Evolutionary conservation across 169 alveolate genomes (phyloP).

Genomic region (Prorocentrum cordatum): DNA sequence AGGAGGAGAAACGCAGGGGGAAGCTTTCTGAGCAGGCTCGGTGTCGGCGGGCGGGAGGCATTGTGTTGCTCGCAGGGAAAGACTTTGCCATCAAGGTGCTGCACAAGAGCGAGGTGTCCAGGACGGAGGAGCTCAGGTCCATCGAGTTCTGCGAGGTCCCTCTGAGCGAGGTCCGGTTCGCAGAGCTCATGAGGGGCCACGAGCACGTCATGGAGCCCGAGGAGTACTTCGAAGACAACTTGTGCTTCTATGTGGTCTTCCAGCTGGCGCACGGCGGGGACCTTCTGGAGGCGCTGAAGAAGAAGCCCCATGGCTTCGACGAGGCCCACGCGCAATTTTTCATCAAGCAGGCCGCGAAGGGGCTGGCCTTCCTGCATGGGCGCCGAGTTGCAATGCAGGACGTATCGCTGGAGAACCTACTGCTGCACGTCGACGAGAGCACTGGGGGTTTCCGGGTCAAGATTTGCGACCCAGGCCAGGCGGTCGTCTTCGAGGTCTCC

Average conservation of each 20-base stretch:
- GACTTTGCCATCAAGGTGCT: conserved; percentile 15
- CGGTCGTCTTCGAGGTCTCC: not conserved
- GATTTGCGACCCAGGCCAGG: conserved; percentile 37
- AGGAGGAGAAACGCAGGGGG: not conserved
- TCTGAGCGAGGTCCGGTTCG: not conserved
- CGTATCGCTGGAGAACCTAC: conserved; percentile 19
- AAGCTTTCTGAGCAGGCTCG: no score
- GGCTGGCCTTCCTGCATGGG: not conserved
- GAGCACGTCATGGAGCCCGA: not conserved
- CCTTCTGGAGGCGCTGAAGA: conserved; percentile 7
- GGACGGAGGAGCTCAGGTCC: not conserved
- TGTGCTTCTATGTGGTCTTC: conserved; percentile 1
- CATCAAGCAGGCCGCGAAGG: not conserved
- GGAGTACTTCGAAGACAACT: conserved; percentile 10
- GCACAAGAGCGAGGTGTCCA: conserved; percentile 9
- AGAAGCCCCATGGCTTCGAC: not conserved
- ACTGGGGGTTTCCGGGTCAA: not conserved
- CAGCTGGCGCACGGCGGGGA: conserved; percentile 2
- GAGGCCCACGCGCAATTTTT: not conserved
- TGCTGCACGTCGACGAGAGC: not conserved
- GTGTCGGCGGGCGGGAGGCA: not conserved
- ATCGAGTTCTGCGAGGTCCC: conserved; percentile 31
- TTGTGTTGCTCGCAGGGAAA: not conserved
- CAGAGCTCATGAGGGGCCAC: not conserved
- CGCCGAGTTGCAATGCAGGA: conserved; percentile 13